Evolutionary conservation across 352 stramenopile genomes (phyloP).

Genomic region (Phytophthora chlamydospora): DNA sequence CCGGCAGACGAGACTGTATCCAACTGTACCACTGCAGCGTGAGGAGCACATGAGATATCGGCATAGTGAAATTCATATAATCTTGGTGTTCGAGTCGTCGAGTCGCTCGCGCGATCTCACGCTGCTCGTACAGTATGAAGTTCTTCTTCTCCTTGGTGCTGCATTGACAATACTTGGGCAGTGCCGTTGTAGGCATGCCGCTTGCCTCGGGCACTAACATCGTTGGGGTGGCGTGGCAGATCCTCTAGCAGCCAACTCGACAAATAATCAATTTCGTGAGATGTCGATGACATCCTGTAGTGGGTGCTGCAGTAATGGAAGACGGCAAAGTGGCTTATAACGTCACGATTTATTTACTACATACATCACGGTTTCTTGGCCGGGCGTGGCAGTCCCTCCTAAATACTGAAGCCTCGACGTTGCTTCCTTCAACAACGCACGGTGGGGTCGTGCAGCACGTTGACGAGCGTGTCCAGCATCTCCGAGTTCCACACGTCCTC

Average conservation of each 20-base stretch:
- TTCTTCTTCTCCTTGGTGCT: no score
- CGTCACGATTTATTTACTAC: constrained; percentile 25
- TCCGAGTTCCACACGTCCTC: constrained; percentile 52
- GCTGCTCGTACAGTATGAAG: no score
- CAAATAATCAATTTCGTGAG: no score
- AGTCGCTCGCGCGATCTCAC: no score
- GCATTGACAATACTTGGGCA: no score
- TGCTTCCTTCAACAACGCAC: constrained; percentile 27
- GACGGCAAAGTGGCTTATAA: constrained; percentile 5
- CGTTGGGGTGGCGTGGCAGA: no score
- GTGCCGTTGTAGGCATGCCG: no score
- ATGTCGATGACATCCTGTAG: no score
- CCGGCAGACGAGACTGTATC: constrained; percentile 18
- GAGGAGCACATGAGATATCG: constrained; percentile 38
- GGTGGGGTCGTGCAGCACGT: constrained; percentile 43
- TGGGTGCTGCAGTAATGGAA: no score
- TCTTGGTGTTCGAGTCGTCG: constrained; percentile 15
- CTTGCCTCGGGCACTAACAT: no score
- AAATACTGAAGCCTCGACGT: constrained; percentile 17
- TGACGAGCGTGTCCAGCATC: constrained; percentile 49
- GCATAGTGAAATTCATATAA: constrained; percentile 20
- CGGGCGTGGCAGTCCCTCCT: constrained; percentile 1
- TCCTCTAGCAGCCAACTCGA: no score
- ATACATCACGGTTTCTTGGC: constrained; percentile 4
- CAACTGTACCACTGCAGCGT: constrained; percentile 17